Base-by-base conservation (phyloP, 108 stramenopile genomes). In the Parmales sp. region DNA sequence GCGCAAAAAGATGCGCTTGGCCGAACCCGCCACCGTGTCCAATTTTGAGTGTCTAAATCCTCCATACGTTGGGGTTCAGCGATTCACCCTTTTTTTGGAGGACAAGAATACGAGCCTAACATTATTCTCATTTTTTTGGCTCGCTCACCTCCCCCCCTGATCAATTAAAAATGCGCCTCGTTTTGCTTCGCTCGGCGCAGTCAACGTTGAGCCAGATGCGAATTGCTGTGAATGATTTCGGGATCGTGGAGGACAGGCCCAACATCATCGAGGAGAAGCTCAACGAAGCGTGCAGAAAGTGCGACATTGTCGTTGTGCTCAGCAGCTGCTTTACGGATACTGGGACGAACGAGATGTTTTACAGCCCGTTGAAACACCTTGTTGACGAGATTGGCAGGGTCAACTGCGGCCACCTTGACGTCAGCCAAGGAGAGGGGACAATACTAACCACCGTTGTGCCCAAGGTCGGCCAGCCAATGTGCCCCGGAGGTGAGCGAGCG, bases 321-420 rank as follows among this genome's bases (percentile, higher is more conserved):
- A 34, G 11, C n/a, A 13, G 11, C 28, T 28, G 36, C 11, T 13
- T 20, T 3, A 48, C 19, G 22, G 2, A 48, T n/a, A 23, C 46
- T n/a, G 54, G 36, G n/a, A 34, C 13, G 26, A 34, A 34, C 28
- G 28, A 34, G 28, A 20, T 6, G 28, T 11, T 2, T 3, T 18
- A 31, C 3, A 29, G 13, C 3, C 31, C n/a, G n/a, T n/a, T 60
- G 26, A 60, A 60, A 34, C 31, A 34, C n/a, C 31, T 34, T 34
- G 29, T 60, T 19, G 54, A 60, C 31, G 54, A 60, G 54, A 34
- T 20, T 11, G 54, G 54, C 26, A 60, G 36, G 26, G 54, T 60
- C 28, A 11, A 60, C 31, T 34, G 29, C n/a, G 54, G 54, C 2
- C 29, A 20, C 16, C 6, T 50, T 6, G 6, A 22, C 49, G 19